Evolutionary conservation across 2,329 filamentous ascomycete species (phyloP).

Genomic region (Aspergillus sp.): DNA sequence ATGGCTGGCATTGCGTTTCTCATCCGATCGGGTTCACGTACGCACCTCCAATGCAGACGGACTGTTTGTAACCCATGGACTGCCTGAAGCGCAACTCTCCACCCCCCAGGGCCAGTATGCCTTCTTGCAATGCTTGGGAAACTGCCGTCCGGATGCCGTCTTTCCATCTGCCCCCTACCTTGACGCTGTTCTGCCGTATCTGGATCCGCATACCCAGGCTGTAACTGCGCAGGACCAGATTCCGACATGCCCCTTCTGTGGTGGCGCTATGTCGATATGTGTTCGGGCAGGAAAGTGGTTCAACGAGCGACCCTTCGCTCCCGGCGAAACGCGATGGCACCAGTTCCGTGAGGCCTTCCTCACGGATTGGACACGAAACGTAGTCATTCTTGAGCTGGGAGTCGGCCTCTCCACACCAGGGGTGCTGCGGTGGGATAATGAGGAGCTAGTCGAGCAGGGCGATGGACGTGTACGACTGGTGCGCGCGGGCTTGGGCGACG

Average conservation of each 20-base stretch:
- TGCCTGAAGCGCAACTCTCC: constrained; percentile 14
- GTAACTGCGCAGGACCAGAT: constrained; percentile 17
- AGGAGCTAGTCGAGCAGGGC: constrained; percentile 19
- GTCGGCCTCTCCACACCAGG: constrained; percentile 26
- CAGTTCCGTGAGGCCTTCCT: constrained; percentile 9
- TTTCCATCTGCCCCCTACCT: constrained; percentile 20
- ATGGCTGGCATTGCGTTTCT: background rate
- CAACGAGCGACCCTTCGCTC: constrained; percentile 17
- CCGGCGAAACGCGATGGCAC: constrained; percentile 16
- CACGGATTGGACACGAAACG: background rate
- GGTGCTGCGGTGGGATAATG: constrained; percentile 26
- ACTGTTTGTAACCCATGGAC: constrained; percentile 22
- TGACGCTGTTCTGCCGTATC: constrained; percentile 19
- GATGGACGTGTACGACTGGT: constrained; percentile 16
- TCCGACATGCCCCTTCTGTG: constrained; percentile 20
- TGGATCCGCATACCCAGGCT: constrained; percentile 19
- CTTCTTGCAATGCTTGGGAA: constrained; percentile 22
- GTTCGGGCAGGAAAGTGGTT: constrained; percentile 27
- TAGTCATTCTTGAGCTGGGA: constrained; percentile 25
- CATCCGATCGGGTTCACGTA: constrained; percentile 15
- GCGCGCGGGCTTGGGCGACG: constrained; percentile 21
- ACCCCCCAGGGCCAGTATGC: constrained; percentile 27
- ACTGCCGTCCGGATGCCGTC: constrained; percentile 23
- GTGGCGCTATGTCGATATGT: constrained; percentile 22
- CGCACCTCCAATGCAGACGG: constrained; percentile 28